A percentile compares a stretch with the other conserved stretches of the same genome.
These are phyloP conservation scores for Russula sp. DNA, from an alignment of 768 basidiomycete genomes.

Conservation along the genomic window DNA sequence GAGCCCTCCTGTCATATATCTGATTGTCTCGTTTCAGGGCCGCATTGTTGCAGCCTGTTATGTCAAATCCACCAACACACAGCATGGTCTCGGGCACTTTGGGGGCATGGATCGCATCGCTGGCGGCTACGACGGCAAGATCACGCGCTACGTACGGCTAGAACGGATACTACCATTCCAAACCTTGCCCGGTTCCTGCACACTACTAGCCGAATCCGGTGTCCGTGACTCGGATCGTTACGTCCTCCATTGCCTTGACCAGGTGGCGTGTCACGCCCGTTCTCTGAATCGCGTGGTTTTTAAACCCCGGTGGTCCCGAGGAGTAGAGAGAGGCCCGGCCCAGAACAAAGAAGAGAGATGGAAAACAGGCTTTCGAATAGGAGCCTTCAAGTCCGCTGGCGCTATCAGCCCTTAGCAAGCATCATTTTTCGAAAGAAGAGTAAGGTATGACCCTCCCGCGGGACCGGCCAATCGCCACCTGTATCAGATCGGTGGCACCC, in stretches of 20 bases:
- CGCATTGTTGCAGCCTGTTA: conserved; percentile 17
- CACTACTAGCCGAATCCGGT: conserved; percentile 18
- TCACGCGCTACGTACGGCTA: conserved; percentile 24
- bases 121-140: conserved; percentile 15
- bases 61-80: conserved; percentile 18
- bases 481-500: conserved; percentile 23
- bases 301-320: conserved; percentile 18
- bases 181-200: conserved; percentile 16
- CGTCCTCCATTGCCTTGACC: conserved; percentile 15
- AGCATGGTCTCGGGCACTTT: conserved; percentile 15
- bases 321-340: conserved; percentile 12
- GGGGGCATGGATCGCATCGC: conserved; percentile 15
- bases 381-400: conserved; percentile 21
- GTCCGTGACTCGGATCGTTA: conserved; percentile 24
- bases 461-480: conserved; percentile 21
- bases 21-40: conserved; percentile 16
- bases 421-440: conserved; percentile 18
- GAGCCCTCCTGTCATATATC: conserved; percentile 11
- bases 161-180: conserved; percentile 19
- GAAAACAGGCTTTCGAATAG: conserved; percentile 15
- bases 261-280: conserved; percentile 16
- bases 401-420: conserved; percentile 2
- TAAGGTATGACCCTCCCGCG: conserved; percentile 15
- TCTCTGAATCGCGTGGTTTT: conserved; percentile 10
- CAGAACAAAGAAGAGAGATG: conserved; percentile 11